phyloP scores from a whole-genome alignment of 805 yeast species.

The Kazachstania kunashirensis region DNA sequence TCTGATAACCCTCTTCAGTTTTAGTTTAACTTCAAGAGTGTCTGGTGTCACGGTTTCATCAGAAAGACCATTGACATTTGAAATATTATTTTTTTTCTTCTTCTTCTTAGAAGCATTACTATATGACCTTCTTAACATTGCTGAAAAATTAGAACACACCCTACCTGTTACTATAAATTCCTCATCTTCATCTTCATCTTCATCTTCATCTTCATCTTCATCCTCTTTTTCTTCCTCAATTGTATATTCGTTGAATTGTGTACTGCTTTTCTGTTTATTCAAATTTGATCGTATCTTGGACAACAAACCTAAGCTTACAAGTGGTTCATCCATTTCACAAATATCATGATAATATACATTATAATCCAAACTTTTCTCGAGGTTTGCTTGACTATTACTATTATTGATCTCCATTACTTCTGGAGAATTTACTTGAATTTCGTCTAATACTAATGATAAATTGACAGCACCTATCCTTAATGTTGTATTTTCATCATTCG shows the following conservation, averaged over 20 bases:
- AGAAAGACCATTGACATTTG: neutral
- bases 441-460: constrained; percentile 20
- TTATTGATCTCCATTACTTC: constrained; percentile 20
- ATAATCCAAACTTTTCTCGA: constrained; percentile 17
- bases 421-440: constrained; percentile 27
- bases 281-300: constrained; percentile 24
- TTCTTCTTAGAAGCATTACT: constrained; percentile 13
- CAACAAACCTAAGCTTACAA: constrained; percentile 28
- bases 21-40: constrained; percentile 28
- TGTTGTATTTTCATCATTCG: constrained; percentile 6
- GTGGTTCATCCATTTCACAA: constrained; percentile 29
- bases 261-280: neutral
- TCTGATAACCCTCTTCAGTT: constrained; percentile 23
- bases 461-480: constrained; percentile 26
- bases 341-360: constrained; percentile 29
- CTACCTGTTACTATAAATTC: constrained; percentile 25
- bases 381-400: neutral
- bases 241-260: neutral
- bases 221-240: constrained; percentile 3
- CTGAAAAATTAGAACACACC: constrained; percentile 30
- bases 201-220: constrained; percentile 10
- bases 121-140: constrained; percentile 23
- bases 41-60: constrained; percentile 10
- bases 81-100: constrained; percentile 5
- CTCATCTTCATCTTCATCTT: constrained; percentile 17